Base-by-base conservation (phyloP, 2,329 filamentous ascomycete genomes). In the Hypoxylon sp. region DNA sequence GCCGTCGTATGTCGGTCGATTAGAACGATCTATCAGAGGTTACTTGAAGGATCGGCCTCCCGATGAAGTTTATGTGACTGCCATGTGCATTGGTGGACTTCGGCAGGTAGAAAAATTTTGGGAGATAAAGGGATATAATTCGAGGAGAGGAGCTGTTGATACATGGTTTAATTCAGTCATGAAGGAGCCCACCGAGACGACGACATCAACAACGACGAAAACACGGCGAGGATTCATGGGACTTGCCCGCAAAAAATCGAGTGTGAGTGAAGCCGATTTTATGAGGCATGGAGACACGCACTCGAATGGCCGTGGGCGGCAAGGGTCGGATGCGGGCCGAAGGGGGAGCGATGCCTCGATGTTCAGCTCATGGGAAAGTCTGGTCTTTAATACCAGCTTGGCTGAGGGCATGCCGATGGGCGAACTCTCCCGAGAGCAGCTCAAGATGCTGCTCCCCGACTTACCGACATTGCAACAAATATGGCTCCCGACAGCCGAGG, bases 71-170 rank as follows among this genome's bases (percentile, higher is more conserved):
- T 89, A 90, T 69, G 85, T 86, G 8, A 86, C 89, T 2, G 86
- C 89, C 11, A 74, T 91, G 8, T 87, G 85, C 47, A 80, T 91
- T 10, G 89, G 89, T 35, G 89, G 89, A 1, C 79, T 91, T 61
- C 83, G 88, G 7, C 87, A 91, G 73, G 88, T 90, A 1, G 87
- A 90, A 72, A 82, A 85, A 48, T 83, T 91, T 37, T 91, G 89
- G 89, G 88, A 90, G 74, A 88, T 89, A 42, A 89, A 89, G 73
- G 88, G 88, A 1, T 91, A 91, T 77, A 91, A 89, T 74, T 82
- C 81, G 56, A 82, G 89, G 32, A 83, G 88, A 62, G 82, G 82
- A 19, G 85, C 86, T 1, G 88, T 91, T 15, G 89, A 91, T 72
- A 79, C 74, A 4, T 91, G 88, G 88, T 89, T 86, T 75, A 82